These are phyloP conservation scores for Mrakia frigida DNA, from an alignment of 768 basidiomycete species.

Conservation along the genomic window DNA sequence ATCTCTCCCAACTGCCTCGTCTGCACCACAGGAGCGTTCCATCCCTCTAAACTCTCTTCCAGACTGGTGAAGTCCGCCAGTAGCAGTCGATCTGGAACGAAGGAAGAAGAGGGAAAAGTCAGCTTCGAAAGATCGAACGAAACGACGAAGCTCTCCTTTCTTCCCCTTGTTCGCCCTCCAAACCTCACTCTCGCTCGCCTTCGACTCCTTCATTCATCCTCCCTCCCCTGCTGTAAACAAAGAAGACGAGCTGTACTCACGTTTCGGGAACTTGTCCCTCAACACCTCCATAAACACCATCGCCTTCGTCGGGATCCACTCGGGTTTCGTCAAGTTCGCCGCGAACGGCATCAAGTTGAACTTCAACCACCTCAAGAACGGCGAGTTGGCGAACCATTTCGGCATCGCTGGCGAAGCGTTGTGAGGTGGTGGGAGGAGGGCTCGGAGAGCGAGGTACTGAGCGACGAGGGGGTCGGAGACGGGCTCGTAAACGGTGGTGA, in stretches of 20 bases:
- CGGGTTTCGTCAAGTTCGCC: constrained; percentile 77
- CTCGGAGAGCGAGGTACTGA: constrained; percentile 65
- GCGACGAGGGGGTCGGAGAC: constrained; percentile 78
- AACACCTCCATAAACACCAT: constrained; percentile 77
- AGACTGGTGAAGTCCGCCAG: constrained; percentile 86
- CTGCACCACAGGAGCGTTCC: constrained; percentile 87
- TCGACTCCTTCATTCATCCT: too few species aligned
- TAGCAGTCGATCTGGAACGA: constrained; percentile 61
- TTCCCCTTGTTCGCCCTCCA: too few species aligned
- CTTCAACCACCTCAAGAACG: constrained; percentile 59
- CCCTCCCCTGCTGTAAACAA: too few species aligned
- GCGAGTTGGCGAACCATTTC: constrained; percentile 46
- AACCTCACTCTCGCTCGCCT: too few species aligned
- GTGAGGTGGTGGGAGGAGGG: constrained; percentile 41
- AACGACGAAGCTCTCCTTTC: too few species aligned
- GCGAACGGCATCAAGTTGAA: constrained; percentile 68
- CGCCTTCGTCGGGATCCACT: constrained; percentile 89
- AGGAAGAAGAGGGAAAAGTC: too few species aligned
- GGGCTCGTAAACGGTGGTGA: constrained; percentile 71
- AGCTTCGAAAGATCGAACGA: too few species aligned
- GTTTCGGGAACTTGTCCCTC: constrained; percentile 76
- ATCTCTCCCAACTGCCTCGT: constrained; percentile 78
- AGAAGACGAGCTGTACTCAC: too few species aligned
- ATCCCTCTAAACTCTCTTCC: constrained; percentile 74
- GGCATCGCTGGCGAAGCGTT: constrained; percentile 54